phyloP scores from a whole-genome alignment of 352 stramenopile genomes.

The Lagenidium giganteum region DNA sequence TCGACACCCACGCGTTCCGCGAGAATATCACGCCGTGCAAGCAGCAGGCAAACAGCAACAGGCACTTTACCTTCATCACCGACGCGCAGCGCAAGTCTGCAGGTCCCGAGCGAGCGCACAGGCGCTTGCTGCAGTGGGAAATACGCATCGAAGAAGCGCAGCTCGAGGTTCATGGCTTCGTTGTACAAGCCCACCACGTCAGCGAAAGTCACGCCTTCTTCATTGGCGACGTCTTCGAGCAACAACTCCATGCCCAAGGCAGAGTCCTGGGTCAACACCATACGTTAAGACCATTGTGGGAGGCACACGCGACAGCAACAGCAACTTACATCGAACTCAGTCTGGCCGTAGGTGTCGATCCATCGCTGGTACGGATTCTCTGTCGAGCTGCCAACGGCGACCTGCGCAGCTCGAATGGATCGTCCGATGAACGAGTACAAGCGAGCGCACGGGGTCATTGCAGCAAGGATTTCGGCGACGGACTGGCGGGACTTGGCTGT shows the following conservation, averaged over 20 bases:
- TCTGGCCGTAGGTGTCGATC: conserved; percentile 41
- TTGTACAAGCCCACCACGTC: conserved; percentile 39
- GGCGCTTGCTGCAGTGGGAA: conserved; percentile 24
- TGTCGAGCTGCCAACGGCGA: not conserved
- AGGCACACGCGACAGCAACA: not conserved
- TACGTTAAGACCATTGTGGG: not conserved
- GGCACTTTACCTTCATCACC: too few relatives aligned
- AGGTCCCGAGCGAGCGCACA: too few relatives aligned
- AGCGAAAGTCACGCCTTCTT: conserved; percentile 17
- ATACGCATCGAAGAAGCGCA: conserved; percentile 49
- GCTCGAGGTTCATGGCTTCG: conserved; percentile 43
- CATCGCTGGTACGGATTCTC: conserved; percentile 34
- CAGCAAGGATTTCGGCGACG: conserved; percentile 36
- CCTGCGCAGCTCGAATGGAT: conserved; percentile 17
- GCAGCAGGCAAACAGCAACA: too few relatives aligned
- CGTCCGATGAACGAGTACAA: conserved; percentile 45
- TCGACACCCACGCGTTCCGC: conserved; percentile 1
- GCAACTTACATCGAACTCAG: conserved; percentile 28
- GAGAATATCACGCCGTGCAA: not conserved
- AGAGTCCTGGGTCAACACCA: conserved; percentile 7
- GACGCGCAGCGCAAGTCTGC: too few relatives aligned
- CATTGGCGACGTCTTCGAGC: conserved; percentile 24
- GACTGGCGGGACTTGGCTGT: conserved; percentile 26
- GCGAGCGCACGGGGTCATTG: conserved; percentile 49
- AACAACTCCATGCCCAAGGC: conserved; percentile 24